Evolutionary conservation across 805 yeast genomes (phyloP), one percentile per base, ranked within the genome.

Genomic region (Candida railenensis): DNA sequence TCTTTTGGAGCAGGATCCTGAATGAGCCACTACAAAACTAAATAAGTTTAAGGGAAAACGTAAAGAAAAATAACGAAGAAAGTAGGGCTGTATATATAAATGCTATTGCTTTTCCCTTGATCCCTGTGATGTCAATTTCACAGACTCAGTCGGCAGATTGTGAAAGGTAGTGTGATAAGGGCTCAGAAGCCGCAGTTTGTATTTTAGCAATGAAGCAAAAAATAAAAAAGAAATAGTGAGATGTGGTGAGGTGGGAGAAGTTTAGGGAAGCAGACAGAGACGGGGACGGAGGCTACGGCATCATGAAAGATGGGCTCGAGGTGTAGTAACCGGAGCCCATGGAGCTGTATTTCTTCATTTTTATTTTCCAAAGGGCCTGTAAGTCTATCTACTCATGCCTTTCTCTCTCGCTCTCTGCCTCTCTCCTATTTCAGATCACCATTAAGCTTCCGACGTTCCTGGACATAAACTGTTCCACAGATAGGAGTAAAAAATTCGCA

Each of bases 181-280:
- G 40, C 40, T 37, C 40, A 22, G 28, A 14, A 5, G 40, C 40
- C 40, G 30, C 40, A 37, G 25, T 20, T 37, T 15, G n/a, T n/a
- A n/a, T n/a, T n/a, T n/a, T n/a, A n/a, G n/a, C n/a, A n/a, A n/a
- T 25, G 32, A 25, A 25, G 7, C 32, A 25, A 12, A 7, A 25
- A n/a, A n/a, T n/a, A 25, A 25, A 25, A 25, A 25, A 25, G 5
- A 25, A 25, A 7, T 25, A 25, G 30, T 7, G 30, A 25, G 30
- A 11, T 25, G 5, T 11, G 30, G 30, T 25, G 30, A 25, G 30
- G 11, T 25, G 30, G 11, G 30, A 25, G 30, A 25, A 25, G n/a
- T n/a, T n/a, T n/a, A n/a, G n/a, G n/a, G n/a, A n/a, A n/a, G n/a
- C n/a, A n/a, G n/a, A n/a, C n/a, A n/a, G n/a, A n/a, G n/a, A n/a